These are phyloP conservation scores for Trichoderma erinaceum DNA, from an alignment of 495 filamentous ascomycete genomes.

Conservation along the genomic window DNA sequence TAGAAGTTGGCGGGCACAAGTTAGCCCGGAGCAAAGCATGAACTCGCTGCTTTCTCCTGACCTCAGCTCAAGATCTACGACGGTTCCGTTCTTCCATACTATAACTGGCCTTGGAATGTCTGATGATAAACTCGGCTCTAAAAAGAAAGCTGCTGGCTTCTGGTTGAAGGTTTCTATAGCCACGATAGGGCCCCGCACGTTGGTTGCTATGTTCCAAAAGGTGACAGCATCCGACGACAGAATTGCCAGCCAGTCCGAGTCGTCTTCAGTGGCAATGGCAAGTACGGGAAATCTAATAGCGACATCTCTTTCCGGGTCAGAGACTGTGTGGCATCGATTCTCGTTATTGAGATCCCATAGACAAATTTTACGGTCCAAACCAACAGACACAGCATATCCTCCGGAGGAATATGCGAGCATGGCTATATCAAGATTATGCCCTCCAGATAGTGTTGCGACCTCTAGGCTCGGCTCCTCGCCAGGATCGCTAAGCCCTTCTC, in stretches of 20 bases:
- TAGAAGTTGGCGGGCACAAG: slow-evolving; percentile 36
- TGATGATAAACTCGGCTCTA: slow-evolving; percentile 33
- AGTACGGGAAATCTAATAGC: slow-evolving; percentile 51
- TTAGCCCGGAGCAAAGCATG: slow-evolving; percentile 39
- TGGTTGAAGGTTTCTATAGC: slow-evolving; percentile 45
- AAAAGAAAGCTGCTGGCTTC: slow-evolving; percentile 53
- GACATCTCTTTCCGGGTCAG: slow-evolving; percentile 30
- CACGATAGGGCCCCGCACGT: slow-evolving; percentile 42
- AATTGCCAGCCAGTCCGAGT: slow-evolving; percentile 57
- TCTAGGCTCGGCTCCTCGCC: slow-evolving; percentile 49
- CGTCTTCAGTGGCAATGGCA: slow-evolving; percentile 52
- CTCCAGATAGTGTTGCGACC: slow-evolving; percentile 49
- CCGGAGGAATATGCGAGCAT: slow-evolving; percentile 50
- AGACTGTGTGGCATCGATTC: slow-evolving; percentile 32
- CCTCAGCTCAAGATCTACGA: slow-evolving; percentile 44
- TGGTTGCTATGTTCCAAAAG: slow-evolving; percentile 51
- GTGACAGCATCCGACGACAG: slow-evolving; percentile 48
- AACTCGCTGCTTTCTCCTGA: slow-evolving; percentile 28
- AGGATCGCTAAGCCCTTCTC: slow-evolving; percentile 26
- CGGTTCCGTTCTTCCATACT: slow-evolving; percentile 51
- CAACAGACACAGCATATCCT: slow-evolving; percentile 59
- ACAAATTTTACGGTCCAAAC: slow-evolving; percentile 55
- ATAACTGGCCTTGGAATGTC: slow-evolving; percentile 43
- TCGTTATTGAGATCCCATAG: slow-evolving; percentile 51
- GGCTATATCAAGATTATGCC: slow-evolving; percentile 59